Evolutionary conservation across 164 flowering plant species (phyloP).

Genomic region (Pachysandra terminalis): DNA sequence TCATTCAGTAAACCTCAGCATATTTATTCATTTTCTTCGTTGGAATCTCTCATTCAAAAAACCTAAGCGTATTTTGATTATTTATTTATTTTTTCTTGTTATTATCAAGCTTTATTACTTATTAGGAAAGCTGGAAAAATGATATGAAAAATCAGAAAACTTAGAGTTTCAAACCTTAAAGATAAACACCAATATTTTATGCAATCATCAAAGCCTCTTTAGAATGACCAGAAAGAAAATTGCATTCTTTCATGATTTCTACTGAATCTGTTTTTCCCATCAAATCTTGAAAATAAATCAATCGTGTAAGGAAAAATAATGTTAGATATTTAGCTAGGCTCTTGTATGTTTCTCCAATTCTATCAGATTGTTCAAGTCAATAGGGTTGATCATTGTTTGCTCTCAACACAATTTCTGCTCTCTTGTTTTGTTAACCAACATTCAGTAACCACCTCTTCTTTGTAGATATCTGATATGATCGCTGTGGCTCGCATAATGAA

Average conservation of each 20-base stretch:
- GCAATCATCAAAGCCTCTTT: too few species aligned
- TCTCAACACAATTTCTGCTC: not conserved
- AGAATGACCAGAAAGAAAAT: too few species aligned
- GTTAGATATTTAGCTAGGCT: not conserved
- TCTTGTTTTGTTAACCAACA: not conserved
- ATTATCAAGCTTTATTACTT: too few species aligned
- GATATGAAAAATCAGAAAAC: not conserved
- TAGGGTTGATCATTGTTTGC: too few species aligned
- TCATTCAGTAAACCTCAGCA: not conserved
- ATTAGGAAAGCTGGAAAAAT: not conserved
- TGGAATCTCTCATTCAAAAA: not conserved
- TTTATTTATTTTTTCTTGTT: too few species aligned
- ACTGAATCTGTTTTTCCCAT: not conserved
- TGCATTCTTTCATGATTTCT: not conserved
- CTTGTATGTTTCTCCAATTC: not conserved
- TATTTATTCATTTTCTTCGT: not conserved
- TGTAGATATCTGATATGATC: slow-evolving; percentile 92
- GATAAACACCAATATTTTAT: not conserved
- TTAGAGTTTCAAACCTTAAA: not conserved
- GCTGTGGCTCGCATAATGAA: slow-evolving; percentile 92
- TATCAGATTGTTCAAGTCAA: not conserved
- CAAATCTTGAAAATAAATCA: not conserved
- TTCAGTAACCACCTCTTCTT: slow-evolving; percentile 3
- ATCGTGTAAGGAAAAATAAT: too few species aligned
- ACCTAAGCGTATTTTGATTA: not conserved